Conservation (phyloP, 2,329 filamentous ascomycete species). For the Botrytis fabae region DNA sequence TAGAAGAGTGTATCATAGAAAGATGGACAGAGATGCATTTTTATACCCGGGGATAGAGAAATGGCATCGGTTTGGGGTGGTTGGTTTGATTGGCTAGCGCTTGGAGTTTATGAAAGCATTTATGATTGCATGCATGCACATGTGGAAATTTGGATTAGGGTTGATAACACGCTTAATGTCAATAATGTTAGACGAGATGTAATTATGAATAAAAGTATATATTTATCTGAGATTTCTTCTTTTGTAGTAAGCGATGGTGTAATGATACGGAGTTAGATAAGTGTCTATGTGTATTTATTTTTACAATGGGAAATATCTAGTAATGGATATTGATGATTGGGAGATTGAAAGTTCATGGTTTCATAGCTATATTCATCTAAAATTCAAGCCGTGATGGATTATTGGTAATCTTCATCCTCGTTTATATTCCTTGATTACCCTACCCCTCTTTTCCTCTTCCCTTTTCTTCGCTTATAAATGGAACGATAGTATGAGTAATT, state of each 20-base stretch:
- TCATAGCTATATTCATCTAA: no score
- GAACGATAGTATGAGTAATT: no score
- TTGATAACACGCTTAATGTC: background rate
- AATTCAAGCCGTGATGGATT: no score
- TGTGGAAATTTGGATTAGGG: background rate
- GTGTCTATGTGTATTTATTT: background rate
- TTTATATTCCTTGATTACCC: no score
- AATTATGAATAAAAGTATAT: background rate
- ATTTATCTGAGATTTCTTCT: background rate
- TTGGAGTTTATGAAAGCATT: background rate
- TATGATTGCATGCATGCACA: background rate
- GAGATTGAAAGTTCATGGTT: background rate
- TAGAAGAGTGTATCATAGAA: background rate
- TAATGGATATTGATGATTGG: background rate
- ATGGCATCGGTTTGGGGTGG: background rate
- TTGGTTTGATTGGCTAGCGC: background rate
- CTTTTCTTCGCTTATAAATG: no score
- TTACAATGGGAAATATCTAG: accelerated
- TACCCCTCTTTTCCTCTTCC: no score
- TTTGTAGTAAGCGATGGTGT: background rate
- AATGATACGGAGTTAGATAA: background rate
- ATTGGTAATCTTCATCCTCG: no score
- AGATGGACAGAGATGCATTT: background rate
- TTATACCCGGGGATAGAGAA: background rate
- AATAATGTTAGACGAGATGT: background rate